Percentiles rank a stretch among this genome's conserved stretches.
phyloP scores from a whole-genome alignment of 2,329 filamentous ascomycete genomes.

The Penicillium glabrum region DNA sequence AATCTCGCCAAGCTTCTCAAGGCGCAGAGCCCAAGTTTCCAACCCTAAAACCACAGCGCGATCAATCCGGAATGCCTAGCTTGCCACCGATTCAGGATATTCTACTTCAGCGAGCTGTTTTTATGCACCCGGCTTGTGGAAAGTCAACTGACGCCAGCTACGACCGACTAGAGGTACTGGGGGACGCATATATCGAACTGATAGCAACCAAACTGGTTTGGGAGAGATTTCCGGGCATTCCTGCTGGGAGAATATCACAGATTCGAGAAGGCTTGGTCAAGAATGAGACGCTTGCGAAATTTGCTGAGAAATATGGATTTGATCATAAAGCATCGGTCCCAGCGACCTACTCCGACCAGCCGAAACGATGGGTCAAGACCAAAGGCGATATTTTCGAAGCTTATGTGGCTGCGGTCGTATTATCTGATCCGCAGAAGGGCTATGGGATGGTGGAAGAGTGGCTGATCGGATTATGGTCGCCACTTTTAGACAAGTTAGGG shows the following conservation, averaged over 20 bases:
- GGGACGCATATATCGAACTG: constrained; percentile 81
- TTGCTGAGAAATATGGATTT: constrained; percentile 69
- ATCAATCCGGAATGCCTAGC: constrained; percentile 13
- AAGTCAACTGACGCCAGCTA: constrained; percentile 53
- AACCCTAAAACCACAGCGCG: neutral
- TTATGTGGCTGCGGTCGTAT: constrained; percentile 76
- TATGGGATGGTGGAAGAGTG: constrained; percentile 64
- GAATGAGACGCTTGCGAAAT: constrained; percentile 73
- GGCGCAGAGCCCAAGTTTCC: neutral
- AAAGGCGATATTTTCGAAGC: constrained; percentile 88
- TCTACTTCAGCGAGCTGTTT: constrained; percentile 61
- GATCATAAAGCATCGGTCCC: constrained; percentile 63
- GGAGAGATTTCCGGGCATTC: constrained; percentile 64
- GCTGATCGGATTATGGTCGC: constrained; percentile 74
- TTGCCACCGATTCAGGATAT: constrained; percentile 63
- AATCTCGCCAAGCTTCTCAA: neutral
- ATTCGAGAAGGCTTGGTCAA: constrained; percentile 77
- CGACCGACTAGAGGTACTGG: constrained; percentile 83
- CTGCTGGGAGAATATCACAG: constrained; percentile 70
- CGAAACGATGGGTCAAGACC: constrained; percentile 67
- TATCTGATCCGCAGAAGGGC: constrained; percentile 65
- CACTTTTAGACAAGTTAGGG: constrained; percentile 51
- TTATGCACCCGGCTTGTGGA: constrained; percentile 62
- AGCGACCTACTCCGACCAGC: constrained; percentile 42
- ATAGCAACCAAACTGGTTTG: constrained; percentile 75